These are phyloP conservation scores for Discostella stelligeroides DNA, from an alignment of 108 stramenopile genomes.

Conservation along the genomic window DNA sequence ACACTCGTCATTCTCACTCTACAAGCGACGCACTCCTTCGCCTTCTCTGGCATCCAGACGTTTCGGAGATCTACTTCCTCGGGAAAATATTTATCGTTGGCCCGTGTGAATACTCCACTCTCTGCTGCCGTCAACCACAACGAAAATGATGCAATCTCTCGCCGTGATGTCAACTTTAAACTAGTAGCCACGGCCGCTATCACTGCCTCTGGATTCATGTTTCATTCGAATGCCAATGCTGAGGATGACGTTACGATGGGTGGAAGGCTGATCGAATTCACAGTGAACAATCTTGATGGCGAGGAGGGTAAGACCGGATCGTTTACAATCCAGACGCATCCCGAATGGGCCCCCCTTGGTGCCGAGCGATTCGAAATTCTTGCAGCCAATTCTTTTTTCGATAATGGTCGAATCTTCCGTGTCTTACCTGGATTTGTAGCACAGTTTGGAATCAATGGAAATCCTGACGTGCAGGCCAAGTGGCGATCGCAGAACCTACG, in stretches of 20 bases:
- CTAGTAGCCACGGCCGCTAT: conserved; percentile 6
- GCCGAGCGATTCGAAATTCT: conserved; percentile 77
- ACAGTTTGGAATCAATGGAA: conserved; percentile 92
- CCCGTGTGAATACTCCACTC: conserved; percentile 1
- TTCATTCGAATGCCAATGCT: conserved; percentile 13
- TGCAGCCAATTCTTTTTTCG: conserved; percentile 60
- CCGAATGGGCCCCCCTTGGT: conserved; percentile 82
- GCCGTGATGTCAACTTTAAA: conserved; percentile 29
- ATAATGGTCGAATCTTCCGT: conserved; percentile 84
- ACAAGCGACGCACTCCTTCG: conserved; percentile 18
- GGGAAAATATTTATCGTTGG: neutral
- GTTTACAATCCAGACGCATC: conserved; percentile 68
- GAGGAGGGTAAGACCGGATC: conserved; percentile 63
- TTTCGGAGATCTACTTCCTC: neutral
- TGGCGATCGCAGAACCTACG: conserved; percentile 60
- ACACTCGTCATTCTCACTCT: conserved; percentile 19
- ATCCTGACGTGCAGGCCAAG: conserved; percentile 70
- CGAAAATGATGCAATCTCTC: conserved; percentile 13
- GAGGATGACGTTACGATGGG: conserved; percentile 28
- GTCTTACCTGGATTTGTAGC: conserved; percentile 90
- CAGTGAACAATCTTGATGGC: conserved; percentile 72
- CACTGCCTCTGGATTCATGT: conserved; percentile 17
- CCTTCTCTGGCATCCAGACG: conserved; percentile 25
- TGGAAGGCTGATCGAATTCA: conserved; percentile 61
- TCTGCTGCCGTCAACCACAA: conserved; percentile 6